Conservation (phyloP, 2,329 filamentous ascomycete genomes). For the Phoma herbarum region DNA sequence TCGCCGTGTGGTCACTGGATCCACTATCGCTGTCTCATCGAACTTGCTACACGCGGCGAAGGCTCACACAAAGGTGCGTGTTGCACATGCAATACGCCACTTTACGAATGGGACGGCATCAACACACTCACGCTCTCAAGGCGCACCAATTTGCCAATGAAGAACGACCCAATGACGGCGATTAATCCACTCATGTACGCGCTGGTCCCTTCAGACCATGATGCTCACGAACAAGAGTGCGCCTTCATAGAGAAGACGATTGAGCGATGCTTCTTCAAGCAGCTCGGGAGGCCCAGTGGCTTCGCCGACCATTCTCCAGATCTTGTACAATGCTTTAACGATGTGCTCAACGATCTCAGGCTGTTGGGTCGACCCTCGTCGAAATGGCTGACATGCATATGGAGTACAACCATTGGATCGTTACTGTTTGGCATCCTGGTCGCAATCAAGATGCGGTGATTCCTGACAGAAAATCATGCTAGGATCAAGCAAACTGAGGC, state of each 20-base stretch:
- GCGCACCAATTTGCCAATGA: conserved; percentile 27
- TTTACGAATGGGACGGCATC: conserved; percentile 37
- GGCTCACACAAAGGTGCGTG: conserved; percentile 21
- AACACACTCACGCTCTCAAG: conserved; percentile 30
- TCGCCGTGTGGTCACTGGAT: conserved; percentile 37
- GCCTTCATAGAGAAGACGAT: conserved; percentile 21
- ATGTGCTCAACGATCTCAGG: conserved; percentile 21
- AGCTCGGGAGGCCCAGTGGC: neutral
- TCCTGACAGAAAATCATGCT: conserved; percentile 20
- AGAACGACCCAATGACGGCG: neutral
- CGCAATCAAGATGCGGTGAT: conserved; percentile 33
- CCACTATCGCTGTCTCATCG: conserved; percentile 38
- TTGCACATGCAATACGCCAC: conserved; percentile 21
- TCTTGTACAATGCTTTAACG: conserved; percentile 23
- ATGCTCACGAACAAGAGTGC: conserved; percentile 28
- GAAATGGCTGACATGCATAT: conserved; percentile 32
- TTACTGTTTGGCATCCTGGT: conserved; percentile 31
- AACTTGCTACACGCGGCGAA: conserved; percentile 1
- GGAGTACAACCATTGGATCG: conserved; percentile 18
- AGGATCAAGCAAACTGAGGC: conserved; percentile 24
- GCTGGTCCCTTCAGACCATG: neutral
- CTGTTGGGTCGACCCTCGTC: conserved; percentile 14
- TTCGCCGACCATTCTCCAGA: conserved; percentile 25
- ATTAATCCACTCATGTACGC: neutral
- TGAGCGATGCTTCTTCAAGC: conserved; percentile 6